These are phyloP conservation scores for Picochlorum costavermella DNA, from an alignment of 139 green algal genomes.

Conservation along the genomic window DNA sequence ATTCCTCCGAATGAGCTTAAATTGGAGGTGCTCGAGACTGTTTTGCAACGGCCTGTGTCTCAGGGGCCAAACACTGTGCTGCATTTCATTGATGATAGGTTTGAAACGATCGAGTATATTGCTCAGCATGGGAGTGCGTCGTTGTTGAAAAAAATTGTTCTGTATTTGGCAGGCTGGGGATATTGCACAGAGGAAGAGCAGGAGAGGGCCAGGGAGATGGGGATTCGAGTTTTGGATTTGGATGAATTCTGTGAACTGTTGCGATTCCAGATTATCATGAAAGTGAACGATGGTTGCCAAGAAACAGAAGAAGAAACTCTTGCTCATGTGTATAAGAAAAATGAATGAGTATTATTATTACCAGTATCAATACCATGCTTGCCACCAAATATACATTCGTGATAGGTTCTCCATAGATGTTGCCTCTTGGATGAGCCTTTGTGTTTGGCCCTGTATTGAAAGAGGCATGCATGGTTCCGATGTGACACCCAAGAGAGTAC, in stretches of 20 bases:
- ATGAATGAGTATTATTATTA: background rate
- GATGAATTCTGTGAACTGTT: constrained; percentile 45
- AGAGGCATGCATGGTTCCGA: constrained; percentile 71
- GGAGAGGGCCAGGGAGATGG: constrained; percentile 14
- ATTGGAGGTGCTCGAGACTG: constrained; percentile 30
- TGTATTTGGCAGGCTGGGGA: constrained; percentile 57
- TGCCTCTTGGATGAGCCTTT: constrained; percentile 82
- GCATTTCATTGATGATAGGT: constrained; percentile 70
- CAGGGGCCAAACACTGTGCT: constrained; percentile 24
- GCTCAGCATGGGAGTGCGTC: constrained; percentile 2
- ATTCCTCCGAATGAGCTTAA: constrained; percentile 61
- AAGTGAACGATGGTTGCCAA: constrained; percentile 51
- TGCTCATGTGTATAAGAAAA: constrained; percentile 6
- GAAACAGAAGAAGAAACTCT: constrained; percentile 42
- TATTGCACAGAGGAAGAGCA: constrained; percentile 43
- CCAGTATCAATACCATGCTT: constrained; percentile 49
- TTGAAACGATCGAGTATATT: constrained; percentile 55
- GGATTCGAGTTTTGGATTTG: constrained; percentile 33
- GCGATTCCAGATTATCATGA: constrained; percentile 20
- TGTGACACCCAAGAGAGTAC: constrained; percentile 81
- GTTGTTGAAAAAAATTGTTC: constrained; percentile 23
- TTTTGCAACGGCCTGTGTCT: constrained; percentile 22
- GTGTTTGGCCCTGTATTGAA: constrained; percentile 74
- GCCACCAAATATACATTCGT: constrained; percentile 94
- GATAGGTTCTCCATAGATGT: constrained; percentile 74